These are phyloP conservation scores for Oryza rufipogon DNA, from an alignment of 176 grass and related monocot genomes.

Conservation along the genomic window DNA sequence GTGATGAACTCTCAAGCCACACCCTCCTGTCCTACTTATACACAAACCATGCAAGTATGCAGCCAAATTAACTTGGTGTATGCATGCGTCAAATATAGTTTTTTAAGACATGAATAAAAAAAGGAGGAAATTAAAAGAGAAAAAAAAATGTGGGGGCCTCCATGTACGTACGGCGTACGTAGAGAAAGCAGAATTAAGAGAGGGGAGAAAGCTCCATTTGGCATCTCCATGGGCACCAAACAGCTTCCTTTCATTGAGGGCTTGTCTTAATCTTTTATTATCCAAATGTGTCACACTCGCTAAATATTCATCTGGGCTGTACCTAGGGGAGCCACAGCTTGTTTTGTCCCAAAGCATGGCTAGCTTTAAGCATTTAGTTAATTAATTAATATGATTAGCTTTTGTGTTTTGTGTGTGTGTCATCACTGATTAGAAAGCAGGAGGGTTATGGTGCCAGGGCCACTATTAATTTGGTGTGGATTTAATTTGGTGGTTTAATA, in stretches of 20 bases:
- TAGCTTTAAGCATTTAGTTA: neutral
- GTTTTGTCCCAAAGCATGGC: neutral
- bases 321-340: neutral
- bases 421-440: neutral
- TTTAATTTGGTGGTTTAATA: neutral
- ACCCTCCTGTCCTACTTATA: conserved; percentile 39
- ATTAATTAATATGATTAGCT: neutral
- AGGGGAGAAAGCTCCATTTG: conserved; percentile 29
- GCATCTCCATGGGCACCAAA: neutral
- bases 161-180: neutral
- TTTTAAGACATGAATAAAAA: neutral
- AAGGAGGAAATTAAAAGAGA: neutral
- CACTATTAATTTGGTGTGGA: neutral
- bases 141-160: neutral
- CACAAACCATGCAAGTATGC: neutral
- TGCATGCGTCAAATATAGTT: neutral
- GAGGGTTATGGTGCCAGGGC: neutral
- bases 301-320: neutral
- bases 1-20: neutral
- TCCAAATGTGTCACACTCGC: neutral
- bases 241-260: neutral
- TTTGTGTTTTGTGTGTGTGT: neutral
- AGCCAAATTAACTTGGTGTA: neutral
- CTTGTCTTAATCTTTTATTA: neutral
- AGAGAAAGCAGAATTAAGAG: conserved; percentile 1